Percentiles rank a stretch among this genome's conserved stretches.
Evolutionary conservation across 768 basidiomycete genomes (phyloP).

Genomic region (Hebeloma cylindrosporum): DNA sequence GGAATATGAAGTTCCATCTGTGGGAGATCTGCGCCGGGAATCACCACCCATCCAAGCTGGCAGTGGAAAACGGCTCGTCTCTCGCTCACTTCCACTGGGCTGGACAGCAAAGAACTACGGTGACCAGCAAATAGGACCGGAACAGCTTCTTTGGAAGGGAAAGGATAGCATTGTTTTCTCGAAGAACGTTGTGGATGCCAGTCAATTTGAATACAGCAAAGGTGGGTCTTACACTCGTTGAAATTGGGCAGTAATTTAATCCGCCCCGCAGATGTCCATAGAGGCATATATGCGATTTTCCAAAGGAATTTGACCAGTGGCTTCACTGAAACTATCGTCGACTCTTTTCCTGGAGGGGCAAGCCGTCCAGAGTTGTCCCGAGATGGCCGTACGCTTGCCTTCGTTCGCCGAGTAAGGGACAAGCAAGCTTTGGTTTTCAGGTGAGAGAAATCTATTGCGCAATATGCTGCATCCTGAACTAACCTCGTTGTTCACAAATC

Average conservation of each 20-base stretch:
- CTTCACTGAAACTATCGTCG: constrained; percentile 50
- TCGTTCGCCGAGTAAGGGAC: constrained; percentile 71
- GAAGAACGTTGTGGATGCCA: constrained; percentile 59
- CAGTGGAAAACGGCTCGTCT: constrained; percentile 54
- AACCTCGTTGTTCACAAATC: neutral
- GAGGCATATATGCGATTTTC: constrained; percentile 71
- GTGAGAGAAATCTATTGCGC: constrained; percentile 34
- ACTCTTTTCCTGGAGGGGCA: constrained; percentile 66
- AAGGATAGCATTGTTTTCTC: constrained; percentile 62
- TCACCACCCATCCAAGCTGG: constrained; percentile 34
- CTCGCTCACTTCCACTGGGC: constrained; percentile 56
- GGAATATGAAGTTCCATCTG: constrained; percentile 58
- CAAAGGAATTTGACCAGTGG: constrained; percentile 61
- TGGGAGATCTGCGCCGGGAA: constrained; percentile 28
- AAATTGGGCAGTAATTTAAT: neutral
- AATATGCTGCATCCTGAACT: neutral
- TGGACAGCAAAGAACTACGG: constrained; percentile 62
- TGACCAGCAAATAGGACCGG: constrained; percentile 72
- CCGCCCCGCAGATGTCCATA: constrained; percentile 54
- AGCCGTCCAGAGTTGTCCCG: constrained; percentile 69
- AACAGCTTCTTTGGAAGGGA: constrained; percentile 65
- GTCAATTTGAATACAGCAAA: constrained; percentile 61
- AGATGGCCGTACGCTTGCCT: constrained; percentile 69
- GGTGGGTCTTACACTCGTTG: constrained; percentile 34
- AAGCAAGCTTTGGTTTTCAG: constrained; percentile 72